Base-by-base conservation (phyloP, 2,329 filamentous ascomycete genomes). In the Pseudopyricularia cyperi region DNA sequence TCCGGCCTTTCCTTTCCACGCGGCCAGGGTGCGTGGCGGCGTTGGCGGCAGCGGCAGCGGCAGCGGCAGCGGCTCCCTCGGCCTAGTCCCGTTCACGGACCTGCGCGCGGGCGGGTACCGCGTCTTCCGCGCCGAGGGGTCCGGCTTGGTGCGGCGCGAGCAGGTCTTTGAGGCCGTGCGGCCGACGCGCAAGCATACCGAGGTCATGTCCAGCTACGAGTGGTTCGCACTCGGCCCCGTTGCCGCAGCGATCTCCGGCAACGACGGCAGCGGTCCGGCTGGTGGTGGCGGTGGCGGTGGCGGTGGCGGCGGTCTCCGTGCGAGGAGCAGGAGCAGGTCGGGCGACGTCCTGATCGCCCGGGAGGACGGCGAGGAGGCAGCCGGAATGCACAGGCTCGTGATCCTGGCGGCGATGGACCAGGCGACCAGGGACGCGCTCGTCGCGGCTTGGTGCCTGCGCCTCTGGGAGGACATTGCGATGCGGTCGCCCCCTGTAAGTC, bases 311-410 rank as follows among this genome's bases (percentile, higher is more conserved):
- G 26, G 19, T 17, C 7, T 11, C 9, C 11, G 33, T 7, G 24
- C 35, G 12, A 30, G 22, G 48, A 19, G 12, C n/a, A n/a, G 2
- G 15, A 44, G 39, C 26, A 17, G 49, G 26, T 22, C 32, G 17
- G n/a, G 28, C 15, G 22, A 37, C 17, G 19, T 26, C 24, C 39
- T 51, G 26, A 17, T 51, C 28, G 49, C 49, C 6, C 15, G 12
- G 14, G 49, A 51, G 39, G 35, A 46, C 37, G 22, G 28, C 15
- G 37, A 32, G 22, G 35, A 26, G 26, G 15, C 12, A 15, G 17
- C 19, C 7, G 49, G 49, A 15, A 42, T 46, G 49, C 26, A 51
- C 37, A 39, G 35, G 26, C 49, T 51, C 28, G 49, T 46, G 26
- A 14, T 51, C 22, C 9, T 51, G 11, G 49, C 32, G 14, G 15